phyloP scores from a whole-genome alignment of 495 filamentous ascomycete species.

The Hypoxylon fuscum region DNA sequence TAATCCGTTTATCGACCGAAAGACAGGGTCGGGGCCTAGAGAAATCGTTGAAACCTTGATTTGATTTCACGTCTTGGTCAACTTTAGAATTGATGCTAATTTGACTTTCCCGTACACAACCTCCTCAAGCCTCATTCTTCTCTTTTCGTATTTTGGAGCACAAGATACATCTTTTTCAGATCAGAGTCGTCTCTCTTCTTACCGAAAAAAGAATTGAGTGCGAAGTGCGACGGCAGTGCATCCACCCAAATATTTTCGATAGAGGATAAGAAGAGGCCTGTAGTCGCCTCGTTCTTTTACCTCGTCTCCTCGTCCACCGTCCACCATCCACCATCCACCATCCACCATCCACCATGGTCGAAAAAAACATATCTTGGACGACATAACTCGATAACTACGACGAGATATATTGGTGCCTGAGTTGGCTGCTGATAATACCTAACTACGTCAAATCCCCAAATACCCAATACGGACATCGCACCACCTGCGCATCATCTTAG shows the following conservation, averaged over 20 bases:
- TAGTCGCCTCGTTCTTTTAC: slow-evolving; percentile 19
- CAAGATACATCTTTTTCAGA: slow-evolving; percentile 1
- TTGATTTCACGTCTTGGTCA: slow-evolving; percentile 35
- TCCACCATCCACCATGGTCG: slow-evolving; percentile 7
- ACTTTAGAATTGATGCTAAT: slow-evolving; percentile 13
- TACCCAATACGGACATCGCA: slow-evolving; percentile 6
- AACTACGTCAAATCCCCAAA: slow-evolving; percentile 19
- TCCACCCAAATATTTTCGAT: background rate
- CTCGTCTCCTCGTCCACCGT: background rate
- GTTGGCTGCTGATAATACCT: slow-evolving; percentile 23
- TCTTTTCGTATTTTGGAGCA: slow-evolving; percentile 18
- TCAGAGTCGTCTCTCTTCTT: slow-evolving; percentile 4
- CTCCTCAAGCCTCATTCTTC: slow-evolving; percentile 18
- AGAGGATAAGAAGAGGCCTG: background rate
- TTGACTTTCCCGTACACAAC: slow-evolving; percentile 14
- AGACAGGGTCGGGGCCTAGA: slow-evolving; percentile 25
- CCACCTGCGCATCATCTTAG: slow-evolving; percentile 26
- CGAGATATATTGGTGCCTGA: slow-evolving; percentile 26
- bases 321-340: slow-evolving; percentile 21
- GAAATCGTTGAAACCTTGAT: slow-evolving; percentile 33
- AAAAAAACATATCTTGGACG: no score
- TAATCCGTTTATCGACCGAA: slow-evolving; percentile 20
- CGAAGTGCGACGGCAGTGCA: background rate
- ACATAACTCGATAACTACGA: background rate
- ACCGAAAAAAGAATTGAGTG: slow-evolving; percentile 5